Evolutionary conservation across 2,329 filamentous ascomycete species (phyloP).

Genomic region (Cryphonectria radicalis): DNA sequence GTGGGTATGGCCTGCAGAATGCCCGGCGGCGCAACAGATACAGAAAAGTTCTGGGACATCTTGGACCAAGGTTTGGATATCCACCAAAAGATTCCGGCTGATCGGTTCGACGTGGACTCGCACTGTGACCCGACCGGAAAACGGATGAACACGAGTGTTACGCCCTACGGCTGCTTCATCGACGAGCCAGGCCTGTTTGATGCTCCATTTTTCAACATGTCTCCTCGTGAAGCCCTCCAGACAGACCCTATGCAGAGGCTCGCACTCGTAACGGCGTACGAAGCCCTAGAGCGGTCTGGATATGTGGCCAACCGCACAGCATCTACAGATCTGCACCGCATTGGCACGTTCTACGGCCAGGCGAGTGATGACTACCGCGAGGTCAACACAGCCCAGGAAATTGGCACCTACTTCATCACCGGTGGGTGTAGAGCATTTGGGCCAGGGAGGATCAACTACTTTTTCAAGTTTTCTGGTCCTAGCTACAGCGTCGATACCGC

Average conservation of each 20-base stretch:
- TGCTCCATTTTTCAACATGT: constrained; percentile 74
- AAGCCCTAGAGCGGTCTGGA: constrained; percentile 70
- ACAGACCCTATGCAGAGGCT: constrained; percentile 71
- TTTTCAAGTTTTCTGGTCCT: constrained; percentile 45
- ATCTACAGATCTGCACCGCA: constrained; percentile 52
- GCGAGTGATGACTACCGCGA: constrained; percentile 80
- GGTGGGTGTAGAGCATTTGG: constrained; percentile 54
- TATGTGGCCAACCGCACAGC: constrained; percentile 66
- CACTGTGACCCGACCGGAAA: constrained; percentile 66
- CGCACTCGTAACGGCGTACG: constrained; percentile 68
- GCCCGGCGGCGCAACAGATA: constrained; percentile 61
- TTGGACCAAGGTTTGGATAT: constrained; percentile 66
- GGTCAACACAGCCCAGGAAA: constrained; percentile 70
- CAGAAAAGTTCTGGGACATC: constrained; percentile 65
- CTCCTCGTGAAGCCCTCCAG: constrained; percentile 63
- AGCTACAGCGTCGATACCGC: constrained; percentile 46
- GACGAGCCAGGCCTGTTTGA: constrained; percentile 70
- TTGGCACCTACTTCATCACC: constrained; percentile 58
- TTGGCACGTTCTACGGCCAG: constrained; percentile 76
- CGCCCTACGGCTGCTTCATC: constrained; percentile 53
- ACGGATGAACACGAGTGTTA: constrained; percentile 58
- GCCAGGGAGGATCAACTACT: constrained; percentile 52
- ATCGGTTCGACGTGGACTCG: constrained; percentile 42
- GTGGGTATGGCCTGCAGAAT: constrained; percentile 69
- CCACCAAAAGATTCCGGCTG: constrained; percentile 58